These are phyloP conservation scores for Brassica balearica DNA, from an alignment of 441 rosid species.

Conservation along the genomic window DNA sequence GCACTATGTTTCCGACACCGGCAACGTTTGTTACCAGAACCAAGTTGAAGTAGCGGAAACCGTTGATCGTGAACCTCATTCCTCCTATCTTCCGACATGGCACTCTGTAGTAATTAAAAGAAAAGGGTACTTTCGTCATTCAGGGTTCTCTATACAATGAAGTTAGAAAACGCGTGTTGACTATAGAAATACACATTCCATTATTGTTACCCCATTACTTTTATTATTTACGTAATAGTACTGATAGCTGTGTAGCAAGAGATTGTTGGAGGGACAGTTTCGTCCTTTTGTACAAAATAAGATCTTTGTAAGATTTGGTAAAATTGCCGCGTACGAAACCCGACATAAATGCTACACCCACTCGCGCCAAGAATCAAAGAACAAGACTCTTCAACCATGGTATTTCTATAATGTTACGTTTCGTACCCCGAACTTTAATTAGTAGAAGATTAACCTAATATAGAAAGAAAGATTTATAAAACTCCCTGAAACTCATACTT, in stretches of 20 bases:
- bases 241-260: background rate
- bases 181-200: background rate
- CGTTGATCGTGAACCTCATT: slow-evolving; percentile 55
- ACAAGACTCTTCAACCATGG: slow-evolving; percentile 7
- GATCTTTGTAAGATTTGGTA: slow-evolving; percentile 29
- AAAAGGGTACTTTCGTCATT: slow-evolving; percentile 31
- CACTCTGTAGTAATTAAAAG: slow-evolving; percentile 36
- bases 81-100: slow-evolving; percentile 58
- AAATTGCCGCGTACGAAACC: slow-evolving; percentile 30
- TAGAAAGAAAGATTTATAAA: background rate
- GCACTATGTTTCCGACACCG: slow-evolving; percentile 51
- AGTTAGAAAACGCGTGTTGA: slow-evolving; percentile 37
- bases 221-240: background rate
- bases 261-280: slow-evolving; percentile 31
- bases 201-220: slow-evolving; percentile 30
- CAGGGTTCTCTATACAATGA: background rate
- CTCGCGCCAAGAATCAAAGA: slow-evolving; percentile 38
- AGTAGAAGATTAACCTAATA: background rate
- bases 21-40: slow-evolving; percentile 54
- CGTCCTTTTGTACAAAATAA: slow-evolving; percentile 28
- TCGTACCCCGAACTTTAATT: background rate
- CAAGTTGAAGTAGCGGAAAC: slow-evolving; percentile 58
- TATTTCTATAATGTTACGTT: slow-evolving; percentile 1
- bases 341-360: slow-evolving; percentile 37
- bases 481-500: background rate